Base-by-base conservation (phyloP, 371 early-diverging fungal species). In the Apophysomyces trapeziformis region DNA sequence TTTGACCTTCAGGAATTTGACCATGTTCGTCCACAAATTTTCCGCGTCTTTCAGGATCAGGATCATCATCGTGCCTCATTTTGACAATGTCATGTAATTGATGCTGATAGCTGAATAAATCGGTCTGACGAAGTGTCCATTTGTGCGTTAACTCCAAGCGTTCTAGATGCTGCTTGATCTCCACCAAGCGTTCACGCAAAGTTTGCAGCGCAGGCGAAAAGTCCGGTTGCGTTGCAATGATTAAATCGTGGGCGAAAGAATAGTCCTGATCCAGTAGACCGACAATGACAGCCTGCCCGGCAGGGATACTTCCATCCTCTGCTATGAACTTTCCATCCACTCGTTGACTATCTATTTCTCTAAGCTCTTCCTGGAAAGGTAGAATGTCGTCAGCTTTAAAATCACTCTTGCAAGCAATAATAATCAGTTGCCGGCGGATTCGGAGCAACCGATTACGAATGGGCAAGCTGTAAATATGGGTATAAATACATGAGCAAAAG, bases 101-200 rank as follows among this genome's bases (percentile, higher is more conserved):
- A 57, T 88, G 87, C 68, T 94, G 92, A 68, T 92, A 90, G 62
- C 89, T 89, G 78, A 91, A 91, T 56, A 96, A 66, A 73, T 94
- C 94, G 1, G 92, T 90, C 70, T 93, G 91, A n/a, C 93, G 87
- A 61, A 92, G 60, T 5, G 91, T 90, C 95, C 95, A 95, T 63
- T 92, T 90, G 68, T 89, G 88, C 3, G 92, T 91, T 60, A 90
- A 68, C 45, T 89, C 78, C 45, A 94, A 74, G 36, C 87, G 82
- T 56, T 93, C 93, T 39, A 96, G 75, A 43, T 88, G 87, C 6
- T 71, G 65, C 63, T 91, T 92, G 78, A 94, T 89, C 61, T 83
- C 84, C 21, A 91, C 79, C 14, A 96, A 75, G 13, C 89, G 85
- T 56, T 90, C 89, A 67, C 90, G 91, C 38, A 93, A 76, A 11